Conservation (phyloP, 768 basidiomycete species). For the Boletus subcaerulescens region DNA sequence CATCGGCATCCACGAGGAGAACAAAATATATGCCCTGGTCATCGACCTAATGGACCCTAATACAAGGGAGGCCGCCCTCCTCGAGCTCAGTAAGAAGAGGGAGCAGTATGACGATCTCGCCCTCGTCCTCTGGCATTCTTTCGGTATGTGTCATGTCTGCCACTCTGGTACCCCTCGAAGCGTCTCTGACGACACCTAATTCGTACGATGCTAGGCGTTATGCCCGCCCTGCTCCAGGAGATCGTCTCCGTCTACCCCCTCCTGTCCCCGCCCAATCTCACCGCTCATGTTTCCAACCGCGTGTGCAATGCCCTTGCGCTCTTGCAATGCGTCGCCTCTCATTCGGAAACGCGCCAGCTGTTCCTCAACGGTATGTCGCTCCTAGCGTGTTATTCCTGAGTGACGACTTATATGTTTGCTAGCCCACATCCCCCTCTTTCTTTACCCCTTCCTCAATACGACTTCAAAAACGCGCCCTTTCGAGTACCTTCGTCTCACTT, state of each 20-base stretch:
- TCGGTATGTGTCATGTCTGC: slow-evolving; percentile 54
- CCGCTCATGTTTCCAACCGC: slow-evolving; percentile 95
- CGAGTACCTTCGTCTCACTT: slow-evolving; percentile 98
- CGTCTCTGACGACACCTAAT: neutral
- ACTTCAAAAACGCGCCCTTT: slow-evolving; percentile 99
- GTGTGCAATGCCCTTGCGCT: slow-evolving; percentile 99
- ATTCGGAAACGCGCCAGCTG: slow-evolving; percentile 91
- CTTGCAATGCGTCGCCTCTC: slow-evolving; percentile 96
- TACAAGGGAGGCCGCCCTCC: slow-evolving; percentile 83
- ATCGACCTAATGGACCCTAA: slow-evolving; percentile 80
- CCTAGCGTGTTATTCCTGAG: neutral
- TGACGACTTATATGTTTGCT: slow-evolving; percentile 1
- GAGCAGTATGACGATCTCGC: slow-evolving; percentile 99
- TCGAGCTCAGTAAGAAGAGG: slow-evolving; percentile 97
- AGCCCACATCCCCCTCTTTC: slow-evolving; percentile 94
- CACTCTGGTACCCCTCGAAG: neutral
- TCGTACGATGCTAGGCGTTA: slow-evolving; percentile 62
- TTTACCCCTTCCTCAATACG: slow-evolving; percentile 98
- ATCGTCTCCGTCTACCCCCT: slow-evolving; percentile 98
- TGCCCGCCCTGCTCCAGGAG: slow-evolving; percentile 96
- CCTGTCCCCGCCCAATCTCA: slow-evolving; percentile 91
- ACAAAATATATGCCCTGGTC: slow-evolving; percentile 88
- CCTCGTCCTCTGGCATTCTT: slow-evolving; percentile 96
- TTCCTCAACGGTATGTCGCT: slow-evolving; percentile 79
- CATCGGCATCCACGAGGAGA: slow-evolving; percentile 57